Percentiles rank a stretch among this genome's conserved stretches.
These are phyloP conservation scores for Xylaria digitata DNA, from an alignment of 2,329 filamentous ascomycete species.

Conservation along the genomic window DNA sequence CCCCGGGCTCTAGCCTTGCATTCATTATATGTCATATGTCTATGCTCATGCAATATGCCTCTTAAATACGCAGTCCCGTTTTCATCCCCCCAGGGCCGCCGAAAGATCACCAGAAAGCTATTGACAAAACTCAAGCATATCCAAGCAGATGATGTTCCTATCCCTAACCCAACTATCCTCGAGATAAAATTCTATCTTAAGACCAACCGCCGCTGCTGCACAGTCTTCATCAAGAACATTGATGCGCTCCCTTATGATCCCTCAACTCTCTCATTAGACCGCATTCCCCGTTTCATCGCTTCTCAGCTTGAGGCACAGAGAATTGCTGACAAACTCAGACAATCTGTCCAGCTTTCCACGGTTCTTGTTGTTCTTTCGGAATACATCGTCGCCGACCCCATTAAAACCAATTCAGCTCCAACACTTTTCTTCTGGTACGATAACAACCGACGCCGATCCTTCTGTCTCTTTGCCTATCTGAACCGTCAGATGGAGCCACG, in stretches of 20 bases:
- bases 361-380: constrained; percentile 48
- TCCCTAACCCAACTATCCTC: constrained; percentile 42
- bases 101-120: constrained; percentile 35
- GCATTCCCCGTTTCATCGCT: constrained; percentile 52
- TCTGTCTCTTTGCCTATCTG: constrained; percentile 56
- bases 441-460: constrained; percentile 51
- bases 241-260: background rate
- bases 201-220: constrained; percentile 32
- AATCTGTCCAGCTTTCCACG: constrained; percentile 46
- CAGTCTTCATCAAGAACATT: constrained; percentile 24
- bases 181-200: constrained; percentile 47
- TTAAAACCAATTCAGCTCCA: constrained; percentile 46
- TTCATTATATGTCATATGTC: constrained; percentile 22
- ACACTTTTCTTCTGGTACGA: constrained; percentile 56
- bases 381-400: constrained; percentile 36
- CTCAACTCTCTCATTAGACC: constrained; percentile 27
- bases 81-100: constrained; percentile 33
- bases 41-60: constrained; percentile 31
- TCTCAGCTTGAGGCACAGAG: constrained; percentile 56
- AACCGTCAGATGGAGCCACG: constrained; percentile 56
- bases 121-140: constrained; percentile 41
- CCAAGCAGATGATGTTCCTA: constrained; percentile 43
- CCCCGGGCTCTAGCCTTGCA: background rate
- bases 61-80: constrained; percentile 10
- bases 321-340: constrained; percentile 51